Evolutionary conservation across 75 land plant genomes (phyloP).

Genomic region (Chamaecyparis obtusa): DNA sequence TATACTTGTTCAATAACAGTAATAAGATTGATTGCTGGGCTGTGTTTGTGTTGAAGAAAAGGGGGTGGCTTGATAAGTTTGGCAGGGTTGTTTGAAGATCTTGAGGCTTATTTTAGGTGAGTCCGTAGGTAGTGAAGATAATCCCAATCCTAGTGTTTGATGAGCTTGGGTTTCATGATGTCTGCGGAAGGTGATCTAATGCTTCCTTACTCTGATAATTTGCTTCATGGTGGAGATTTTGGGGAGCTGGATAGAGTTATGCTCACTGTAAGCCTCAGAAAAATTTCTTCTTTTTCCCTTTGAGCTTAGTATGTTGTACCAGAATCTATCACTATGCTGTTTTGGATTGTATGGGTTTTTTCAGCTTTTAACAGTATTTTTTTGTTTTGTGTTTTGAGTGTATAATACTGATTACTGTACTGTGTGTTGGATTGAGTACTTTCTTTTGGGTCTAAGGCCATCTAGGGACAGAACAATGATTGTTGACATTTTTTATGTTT

Average conservation of each 20-base stretch:
- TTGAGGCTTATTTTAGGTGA: background rate
- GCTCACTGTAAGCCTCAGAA: background rate
- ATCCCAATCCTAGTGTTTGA: background rate
- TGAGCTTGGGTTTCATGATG: background rate
- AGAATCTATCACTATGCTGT: background rate
- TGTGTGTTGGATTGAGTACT: background rate
- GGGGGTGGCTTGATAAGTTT: background rate
- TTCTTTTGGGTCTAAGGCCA: background rate
- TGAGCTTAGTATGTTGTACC: background rate
- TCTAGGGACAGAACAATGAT: background rate
- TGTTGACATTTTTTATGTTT: background rate
- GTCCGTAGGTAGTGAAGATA: background rate
- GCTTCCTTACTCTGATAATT: constrained; percentile 11
- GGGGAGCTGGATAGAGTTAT: constrained; percentile 5
- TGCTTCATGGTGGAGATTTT: constrained; percentile 11
- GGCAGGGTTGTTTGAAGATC: constrained; percentile 4
- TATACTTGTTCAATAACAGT: background rate
- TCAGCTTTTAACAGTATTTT: background rate
- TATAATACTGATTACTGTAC: background rate
- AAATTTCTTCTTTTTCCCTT: background rate
- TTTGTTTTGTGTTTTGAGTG: background rate
- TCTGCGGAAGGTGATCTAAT: constrained; percentile 4
- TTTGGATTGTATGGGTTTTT: background rate
- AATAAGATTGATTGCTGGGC: background rate
- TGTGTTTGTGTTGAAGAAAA: background rate